Evolutionary conservation across 106 monocot genomes (phyloP).

Genomic region (Amphibolis antarctica): DNA sequence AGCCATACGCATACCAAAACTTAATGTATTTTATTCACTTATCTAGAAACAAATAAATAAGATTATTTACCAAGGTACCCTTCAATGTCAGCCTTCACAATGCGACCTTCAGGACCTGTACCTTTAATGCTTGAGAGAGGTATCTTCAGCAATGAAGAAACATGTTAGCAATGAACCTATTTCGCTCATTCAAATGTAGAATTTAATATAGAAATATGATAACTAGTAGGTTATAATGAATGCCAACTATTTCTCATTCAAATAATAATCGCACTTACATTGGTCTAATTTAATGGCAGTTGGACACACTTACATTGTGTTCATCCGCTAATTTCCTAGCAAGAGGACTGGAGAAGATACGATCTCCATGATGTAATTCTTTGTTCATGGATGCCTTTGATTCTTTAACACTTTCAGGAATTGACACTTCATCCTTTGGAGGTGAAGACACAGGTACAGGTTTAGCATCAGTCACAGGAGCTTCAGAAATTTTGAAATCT

Average conservation of each 20-base stretch:
- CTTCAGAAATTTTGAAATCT: constrained; percentile 47
- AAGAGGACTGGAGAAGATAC: constrained; percentile 75
- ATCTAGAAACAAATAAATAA: not conserved
- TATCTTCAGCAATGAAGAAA: constrained; percentile 28
- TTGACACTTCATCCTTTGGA: constrained; percentile 25
- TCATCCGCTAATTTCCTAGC: constrained; percentile 95
- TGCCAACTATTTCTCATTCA: no score
- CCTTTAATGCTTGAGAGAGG: constrained; percentile 84
- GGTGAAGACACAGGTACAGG: constrained; percentile 28
- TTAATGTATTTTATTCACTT: not conserved
- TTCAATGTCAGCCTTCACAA: constrained; percentile 92
- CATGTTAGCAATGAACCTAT: not conserved
- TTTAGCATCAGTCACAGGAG: constrained; percentile 38
- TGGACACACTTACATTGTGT: constrained; percentile 43
- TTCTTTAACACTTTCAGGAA: constrained; percentile 36
- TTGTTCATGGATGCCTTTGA: constrained; percentile 27
- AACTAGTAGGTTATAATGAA: no score
- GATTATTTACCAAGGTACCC: constrained; percentile 63
- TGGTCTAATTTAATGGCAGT: not conserved
- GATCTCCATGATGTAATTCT: constrained; percentile 35
- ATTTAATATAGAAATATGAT: no score
- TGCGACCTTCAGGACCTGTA: constrained; percentile 83
- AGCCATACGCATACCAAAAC: no score
- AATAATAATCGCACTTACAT: not conserved
- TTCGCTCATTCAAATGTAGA: no score